Base-by-base conservation (phyloP, 768 basidiomycete species). In the Podaxis carcinomalis region DNA sequence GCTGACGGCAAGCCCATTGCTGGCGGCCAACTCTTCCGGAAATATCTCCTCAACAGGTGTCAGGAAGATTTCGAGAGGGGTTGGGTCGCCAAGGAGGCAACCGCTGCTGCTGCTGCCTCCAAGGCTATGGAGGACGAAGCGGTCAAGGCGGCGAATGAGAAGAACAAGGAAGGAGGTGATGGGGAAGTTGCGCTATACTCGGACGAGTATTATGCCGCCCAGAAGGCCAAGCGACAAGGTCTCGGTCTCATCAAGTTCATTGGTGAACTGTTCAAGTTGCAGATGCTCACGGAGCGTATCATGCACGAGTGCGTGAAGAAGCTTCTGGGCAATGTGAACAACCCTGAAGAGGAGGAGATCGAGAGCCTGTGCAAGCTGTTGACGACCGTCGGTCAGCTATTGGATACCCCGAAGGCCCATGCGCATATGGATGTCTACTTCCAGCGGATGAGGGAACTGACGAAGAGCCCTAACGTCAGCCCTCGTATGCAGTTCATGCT, bases 301-400 rank as follows among this genome's bases (percentile, higher is more conserved):
- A 99, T 98, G 92, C 92, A 95, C 79, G 92, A 94, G 75, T 99
- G 96, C 80, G 88, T 98, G 71, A 93, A 94, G 84, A 95, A 96
- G 77, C 83, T 98, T 11, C 80, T 98, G 11, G 85, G 89, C 57
- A 98, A 99, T 70, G 89, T 96, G 60, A 88, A 93, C 66, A 92
- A 93, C 68, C 97, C 95, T 0, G 95, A 98, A 69, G 96, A 98
- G 75, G 96, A 98, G 77, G 95, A 97, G 70, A 91, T 99, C 64
- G 96, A 98, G 81, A 92, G 89, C 51, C 82, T 97, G 59, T 98
- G 95, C 83, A 94, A 93, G 72, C 83, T 98, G 57, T 73, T 99
- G 56, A 83, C 89, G 21, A 98, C 96, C 5, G 92, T 98, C 56
- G 96, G 96, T 57, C 79, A 81, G 58, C 78, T 83, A 16, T 84